Evolutionary conservation across 2,329 filamentous ascomycete species (phyloP).

Genomic region (Periconia sp.): DNA sequence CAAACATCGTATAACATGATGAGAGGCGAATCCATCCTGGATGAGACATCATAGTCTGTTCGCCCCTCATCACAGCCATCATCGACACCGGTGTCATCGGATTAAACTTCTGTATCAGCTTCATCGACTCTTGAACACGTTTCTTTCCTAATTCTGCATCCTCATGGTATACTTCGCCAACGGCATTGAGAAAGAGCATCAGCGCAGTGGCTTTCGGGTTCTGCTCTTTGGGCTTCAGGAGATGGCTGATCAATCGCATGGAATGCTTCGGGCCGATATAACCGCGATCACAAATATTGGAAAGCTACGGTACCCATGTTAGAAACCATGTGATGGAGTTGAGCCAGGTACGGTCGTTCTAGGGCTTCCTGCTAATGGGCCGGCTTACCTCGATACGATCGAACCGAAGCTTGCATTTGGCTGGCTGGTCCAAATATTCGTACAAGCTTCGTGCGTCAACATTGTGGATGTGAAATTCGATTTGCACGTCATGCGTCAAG

Average conservation of each 20-base stretch:
- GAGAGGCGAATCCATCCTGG: neutral
- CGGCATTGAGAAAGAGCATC: constrained; percentile 51
- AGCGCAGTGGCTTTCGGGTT: constrained; percentile 52
- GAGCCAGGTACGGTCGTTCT: neutral
- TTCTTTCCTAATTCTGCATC: constrained; percentile 21
- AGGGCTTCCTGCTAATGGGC: neutral
- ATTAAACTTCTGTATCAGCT: constrained; percentile 1
- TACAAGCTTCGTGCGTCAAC: constrained; percentile 32
- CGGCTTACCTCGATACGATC: constrained; percentile 48
- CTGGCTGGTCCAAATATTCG: constrained; percentile 5
- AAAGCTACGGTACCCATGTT: constrained; percentile 31
- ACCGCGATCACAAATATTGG: constrained; percentile 49
- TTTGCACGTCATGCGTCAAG: constrained; percentile 20
- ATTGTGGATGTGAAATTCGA: constrained; percentile 37
- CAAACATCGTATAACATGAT: neutral
- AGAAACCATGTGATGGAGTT: neutral
- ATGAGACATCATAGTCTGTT: neutral
- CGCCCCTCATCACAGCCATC: neutral
- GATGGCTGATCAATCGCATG: constrained; percentile 33
- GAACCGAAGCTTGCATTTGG: constrained; percentile 27
- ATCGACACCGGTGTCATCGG: neutral
- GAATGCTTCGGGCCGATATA: constrained; percentile 38
- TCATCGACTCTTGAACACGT: neutral
- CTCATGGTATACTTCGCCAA: too few relatives aligned
- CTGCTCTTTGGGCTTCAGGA: constrained; percentile 38